Evolutionary conservation across 768 basidiomycete species (phyloP).

Genomic region (Terana coerulea): DNA sequence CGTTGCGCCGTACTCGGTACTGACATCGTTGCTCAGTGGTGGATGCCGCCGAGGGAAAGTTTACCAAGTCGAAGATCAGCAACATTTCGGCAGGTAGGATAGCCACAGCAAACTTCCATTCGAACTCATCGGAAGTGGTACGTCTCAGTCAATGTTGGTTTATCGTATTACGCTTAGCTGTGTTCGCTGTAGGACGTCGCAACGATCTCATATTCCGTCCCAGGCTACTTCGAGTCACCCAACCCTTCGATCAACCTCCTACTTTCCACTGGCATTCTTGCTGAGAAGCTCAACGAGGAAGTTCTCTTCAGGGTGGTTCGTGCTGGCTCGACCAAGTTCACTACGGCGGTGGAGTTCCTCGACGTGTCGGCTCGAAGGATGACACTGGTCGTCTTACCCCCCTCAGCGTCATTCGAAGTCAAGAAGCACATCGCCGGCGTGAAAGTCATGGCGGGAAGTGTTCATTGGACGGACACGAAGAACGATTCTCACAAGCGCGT

Average conservation of each 20-base stretch:
- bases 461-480: background rate
- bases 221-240: constrained; percentile 24
- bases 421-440: constrained; percentile 6
- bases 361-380: constrained; percentile 18
- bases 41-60: constrained; percentile 12
- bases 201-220: constrained; percentile 28
- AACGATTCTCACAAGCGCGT: background rate
- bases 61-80: constrained; percentile 17
- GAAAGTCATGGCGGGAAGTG: constrained; percentile 21
- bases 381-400: constrained; percentile 21
- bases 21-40: background rate
- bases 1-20: background rate
- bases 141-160: background rate
- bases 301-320: constrained; percentile 19
- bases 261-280: constrained; percentile 11
- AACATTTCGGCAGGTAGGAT: constrained; percentile 18
- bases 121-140: background rate
- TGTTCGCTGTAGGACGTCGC: constrained; percentile 20
- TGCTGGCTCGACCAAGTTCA: constrained; percentile 13
- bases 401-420: background rate
- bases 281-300: constrained; percentile 20
- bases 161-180: background rate
- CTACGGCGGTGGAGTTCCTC: constrained; percentile 15
- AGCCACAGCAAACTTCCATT: background rate
- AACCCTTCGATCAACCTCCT: constrained; percentile 19